Percentiles rank a stretch among this genome's conserved stretches.
Conservation (phyloP, 805 yeast genomes). For the Saturnispora zaruensis region DNA sequence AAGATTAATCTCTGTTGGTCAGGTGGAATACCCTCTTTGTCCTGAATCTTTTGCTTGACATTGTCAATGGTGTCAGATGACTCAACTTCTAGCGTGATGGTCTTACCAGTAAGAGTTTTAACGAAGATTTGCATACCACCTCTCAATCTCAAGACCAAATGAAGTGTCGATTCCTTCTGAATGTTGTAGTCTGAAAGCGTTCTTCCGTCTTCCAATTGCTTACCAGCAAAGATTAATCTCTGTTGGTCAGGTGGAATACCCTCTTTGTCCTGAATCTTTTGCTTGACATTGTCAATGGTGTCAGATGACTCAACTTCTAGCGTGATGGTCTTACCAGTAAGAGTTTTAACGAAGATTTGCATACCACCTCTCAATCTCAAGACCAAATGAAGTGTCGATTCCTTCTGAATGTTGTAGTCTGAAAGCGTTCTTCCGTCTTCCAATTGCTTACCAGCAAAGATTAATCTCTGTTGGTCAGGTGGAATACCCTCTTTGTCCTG, state of each 20-base stretch:
- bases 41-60: constrained; percentile 93
- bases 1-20: constrained; percentile 99
- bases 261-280: constrained; percentile 93
- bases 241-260: constrained; percentile 49
- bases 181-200: constrained; percentile 79
- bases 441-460: constrained; percentile 96
- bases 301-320: constrained; percentile 85
- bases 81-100: constrained; percentile 88
- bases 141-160: constrained; percentile 78
- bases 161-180: constrained; percentile 49
- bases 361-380: constrained; percentile 97
- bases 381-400: constrained; percentile 92
- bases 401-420: constrained; percentile 98
- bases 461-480: constrained; percentile 95
- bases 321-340: constrained; percentile 96
- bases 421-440: constrained; percentile 95
- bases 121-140: constrained; percentile 68
- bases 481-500: constrained; percentile 98
- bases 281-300: constrained; percentile 90
- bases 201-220: constrained; percentile 62
- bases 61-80: constrained; percentile 96
- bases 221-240: constrained; percentile 39
- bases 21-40: constrained; percentile 97
- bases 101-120: constrained; percentile 54
- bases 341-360: constrained; percentile 98